Evolutionary conservation across 768 basidiomycete species (phyloP), one percentile per base, ranked within the genome.

Genomic region (Psilocybe subaeruginosa): DNA sequence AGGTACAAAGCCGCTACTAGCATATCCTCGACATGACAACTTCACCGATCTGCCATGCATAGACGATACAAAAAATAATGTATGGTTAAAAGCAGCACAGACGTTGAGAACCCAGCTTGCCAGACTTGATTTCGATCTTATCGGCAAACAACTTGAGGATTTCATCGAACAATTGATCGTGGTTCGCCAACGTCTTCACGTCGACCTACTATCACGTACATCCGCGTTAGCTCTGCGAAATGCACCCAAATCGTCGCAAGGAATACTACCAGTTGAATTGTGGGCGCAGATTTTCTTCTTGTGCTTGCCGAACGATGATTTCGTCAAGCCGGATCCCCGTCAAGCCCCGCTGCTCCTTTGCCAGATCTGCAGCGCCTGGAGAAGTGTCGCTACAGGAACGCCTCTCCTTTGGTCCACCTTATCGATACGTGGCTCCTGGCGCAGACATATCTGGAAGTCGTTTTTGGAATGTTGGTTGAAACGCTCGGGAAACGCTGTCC

Each of bases 271-370:
- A 1, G 52, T 66, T 30, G 72, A 73, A 43, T 49, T 72, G 9
- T 72, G 68, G 71, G 67, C 68, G 46, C 58, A 61, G 29, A 70
- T 70, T 27, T 72, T 72, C 56, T 49, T 60, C 27, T 49, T 66
- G 14, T 66, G 64, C 56, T 48, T 70, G 16, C 65, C 70, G 14
- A 59, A 62, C 31, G 63, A 68, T 12, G 62, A 61, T 17, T 71
- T 69, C 39, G 59, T 70, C n/a, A 52, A 49, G 14, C 69, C 71
- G 11, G 39, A 64, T 50, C 49, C 65, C 3, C 57, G 39, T 14
- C 43, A 59, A 4, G 69, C 69, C 2, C 72, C 69, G 8, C 37
- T 71, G 4, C 62, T 68, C 9, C 62, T 73, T 14, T 70, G 69
- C 56, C 64, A 64, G 35, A 62, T 73, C 1, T 70, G 63, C 52